Evolutionary conservation across 2,329 filamentous ascomycete genomes (phyloP).

Genomic region (Elsinoe fawcettii): DNA sequence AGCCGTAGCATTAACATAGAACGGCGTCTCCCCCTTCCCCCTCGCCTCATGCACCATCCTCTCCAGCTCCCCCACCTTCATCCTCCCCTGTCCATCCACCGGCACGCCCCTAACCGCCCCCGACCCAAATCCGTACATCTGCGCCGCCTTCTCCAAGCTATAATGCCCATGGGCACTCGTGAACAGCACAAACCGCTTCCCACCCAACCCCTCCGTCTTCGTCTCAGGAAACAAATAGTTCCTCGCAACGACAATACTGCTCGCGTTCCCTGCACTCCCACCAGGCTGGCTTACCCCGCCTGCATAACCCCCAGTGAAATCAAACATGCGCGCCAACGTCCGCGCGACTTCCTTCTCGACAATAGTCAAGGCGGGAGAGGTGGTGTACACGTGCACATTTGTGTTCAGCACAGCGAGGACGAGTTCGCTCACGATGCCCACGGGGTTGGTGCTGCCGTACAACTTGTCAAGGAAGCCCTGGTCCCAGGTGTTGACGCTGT

Average conservation of each 20-base stretch:
- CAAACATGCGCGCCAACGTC: slow-evolving; percentile 67
- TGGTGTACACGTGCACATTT: slow-evolving; percentile 90
- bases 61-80: slow-evolving; percentile 60
- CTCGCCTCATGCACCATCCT: slow-evolving; percentile 55
- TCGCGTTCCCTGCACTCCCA: slow-evolving; percentile 76
- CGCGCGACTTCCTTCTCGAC: slow-evolving; percentile 78
- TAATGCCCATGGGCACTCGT: slow-evolving; percentile 90
- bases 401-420: slow-evolving; percentile 83
- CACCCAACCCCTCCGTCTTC: slow-evolving; percentile 63
- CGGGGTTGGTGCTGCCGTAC: slow-evolving; percentile 81
- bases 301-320: slow-evolving; percentile 58
- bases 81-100: slow-evolving; percentile 63
- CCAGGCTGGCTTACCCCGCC: slow-evolving; percentile 72
- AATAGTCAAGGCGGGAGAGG: slow-evolving; percentile 78
- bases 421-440: slow-evolving; percentile 77
- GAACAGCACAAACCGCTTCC: slow-evolving; percentile 67
- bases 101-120: slow-evolving; percentile 64
- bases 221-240: slow-evolving; percentile 76
- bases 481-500: slow-evolving; percentile 97
- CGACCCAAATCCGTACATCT: slow-evolving; percentile 76
- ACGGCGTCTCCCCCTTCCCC: slow-evolving; percentile 64
- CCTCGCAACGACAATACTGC: slow-evolving; percentile 76
- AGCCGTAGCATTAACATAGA: slow-evolving; percentile 93
- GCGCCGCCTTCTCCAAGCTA: slow-evolving; percentile 88
- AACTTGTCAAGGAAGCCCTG: slow-evolving; percentile 95